phyloP scores from a whole-genome alignment of 2,329 filamentous ascomycete genomes.

The Penicillium carneum region DNA sequence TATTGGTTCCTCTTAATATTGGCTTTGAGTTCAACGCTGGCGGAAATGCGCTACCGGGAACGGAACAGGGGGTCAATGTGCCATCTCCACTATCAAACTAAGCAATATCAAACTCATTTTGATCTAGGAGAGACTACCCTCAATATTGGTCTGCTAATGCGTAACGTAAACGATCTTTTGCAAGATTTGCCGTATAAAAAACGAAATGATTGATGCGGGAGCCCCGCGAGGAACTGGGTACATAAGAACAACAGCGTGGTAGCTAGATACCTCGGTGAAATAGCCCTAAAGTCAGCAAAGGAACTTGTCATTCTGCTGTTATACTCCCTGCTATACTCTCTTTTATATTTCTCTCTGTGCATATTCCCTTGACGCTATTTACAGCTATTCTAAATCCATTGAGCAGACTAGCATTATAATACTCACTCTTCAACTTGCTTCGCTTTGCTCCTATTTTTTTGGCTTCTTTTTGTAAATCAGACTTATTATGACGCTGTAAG shows the following conservation, averaged over 20 bases:
- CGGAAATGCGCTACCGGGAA: slow-evolving; percentile 3
- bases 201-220: not conserved
- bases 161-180: no score
- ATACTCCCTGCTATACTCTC: not conserved
- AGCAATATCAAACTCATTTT: not conserved
- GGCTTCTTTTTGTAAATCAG: not conserved
- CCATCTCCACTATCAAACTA: not conserved
- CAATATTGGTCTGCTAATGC: not conserved
- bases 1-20: slow-evolving; percentile 7
- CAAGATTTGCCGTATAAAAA: rapidly evolving
- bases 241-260: not conserved
- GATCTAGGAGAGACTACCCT: not conserved
- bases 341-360: not conserved
- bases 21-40: not conserved
- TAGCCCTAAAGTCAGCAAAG: not conserved
- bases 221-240: no score
- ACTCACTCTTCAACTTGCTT: not conserved
- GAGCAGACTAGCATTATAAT: not conserved
- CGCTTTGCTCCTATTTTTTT: not conserved
- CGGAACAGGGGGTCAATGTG: slow-evolving; percentile 1
- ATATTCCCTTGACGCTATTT: not conserved
- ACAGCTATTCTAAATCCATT: not conserved
- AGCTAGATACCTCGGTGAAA: not conserved
- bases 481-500: not conserved
- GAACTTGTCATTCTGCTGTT: not conserved